These are phyloP conservation scores for Linderina pennispora DNA, from an alignment of 192 early-diverging fungal species.

Conservation along the genomic window DNA sequence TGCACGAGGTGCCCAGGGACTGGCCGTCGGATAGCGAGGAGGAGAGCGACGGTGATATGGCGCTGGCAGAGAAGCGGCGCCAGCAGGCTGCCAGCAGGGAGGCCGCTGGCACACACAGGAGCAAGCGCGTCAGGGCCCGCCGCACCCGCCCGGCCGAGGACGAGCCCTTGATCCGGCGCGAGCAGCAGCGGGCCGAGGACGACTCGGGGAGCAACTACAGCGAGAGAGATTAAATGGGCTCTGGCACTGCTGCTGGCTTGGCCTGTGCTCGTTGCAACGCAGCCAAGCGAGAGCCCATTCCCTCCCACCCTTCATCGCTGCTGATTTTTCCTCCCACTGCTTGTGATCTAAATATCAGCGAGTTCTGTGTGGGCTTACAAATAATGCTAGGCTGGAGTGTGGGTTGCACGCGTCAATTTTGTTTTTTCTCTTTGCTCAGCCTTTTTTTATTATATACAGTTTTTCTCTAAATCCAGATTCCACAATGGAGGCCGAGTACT, in stretches of 20 bases:
- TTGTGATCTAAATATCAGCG: too few species aligned
- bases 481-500: slow-evolving; percentile 15
- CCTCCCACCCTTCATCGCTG: too few species aligned
- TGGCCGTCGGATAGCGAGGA: slow-evolving; percentile 28
- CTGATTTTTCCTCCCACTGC: too few species aligned
- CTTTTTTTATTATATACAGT: too few species aligned
- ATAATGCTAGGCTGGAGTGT: too few species aligned
- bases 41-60: slow-evolving; percentile 1
- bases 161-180: not conserved
- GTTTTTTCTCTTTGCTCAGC: too few species aligned
- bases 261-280: too few species aligned
- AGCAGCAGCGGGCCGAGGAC: not conserved
- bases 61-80: slow-evolving; percentile 1
- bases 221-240: not conserved
- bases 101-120: not conserved
- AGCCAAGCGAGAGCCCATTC: too few species aligned
- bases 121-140: not conserved
- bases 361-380: too few species aligned
- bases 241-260: too few species aligned
- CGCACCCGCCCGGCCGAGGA: not conserved
- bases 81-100: not conserved
- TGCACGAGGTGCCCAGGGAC: slow-evolving; percentile 66
- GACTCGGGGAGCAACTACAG: slow-evolving; percentile 18
- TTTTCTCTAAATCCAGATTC: too few species aligned
- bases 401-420: too few species aligned